Evolutionary conservation across 805 yeast species (phyloP).

Genomic region (Isabelozyma gotoi): DNA sequence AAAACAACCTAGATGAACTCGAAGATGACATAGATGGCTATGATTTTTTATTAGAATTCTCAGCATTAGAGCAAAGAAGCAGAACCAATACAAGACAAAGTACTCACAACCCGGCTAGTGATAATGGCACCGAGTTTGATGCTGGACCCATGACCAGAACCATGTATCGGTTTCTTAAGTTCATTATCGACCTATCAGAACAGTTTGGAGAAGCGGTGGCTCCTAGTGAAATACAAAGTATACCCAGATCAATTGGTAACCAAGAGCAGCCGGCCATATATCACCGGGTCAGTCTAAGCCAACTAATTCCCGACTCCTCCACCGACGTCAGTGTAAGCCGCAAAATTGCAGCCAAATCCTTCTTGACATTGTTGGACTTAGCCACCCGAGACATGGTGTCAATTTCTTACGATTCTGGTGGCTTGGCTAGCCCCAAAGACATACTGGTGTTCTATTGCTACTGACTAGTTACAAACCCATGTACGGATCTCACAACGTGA

Average conservation of each 20-base stretch:
- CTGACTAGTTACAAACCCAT: not conserved
- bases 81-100: not conserved
- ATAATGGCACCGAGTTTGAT: not conserved
- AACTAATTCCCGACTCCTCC: not conserved
- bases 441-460: not conserved
- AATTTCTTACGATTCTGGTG: not conserved
- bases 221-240: too few relatives aligned
- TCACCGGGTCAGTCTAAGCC: constrained; percentile 1
- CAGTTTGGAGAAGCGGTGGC: not conserved
- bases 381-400: constrained; percentile 17
- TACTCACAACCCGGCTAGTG: not conserved
- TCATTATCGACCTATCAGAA: not conserved
- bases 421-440: not conserved
- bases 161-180: not conserved
- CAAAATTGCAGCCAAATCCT: constrained; percentile 26
- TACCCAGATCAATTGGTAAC: not conserved
- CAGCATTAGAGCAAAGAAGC: not conserved
- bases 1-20: not conserved
- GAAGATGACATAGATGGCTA: constrained; percentile 1
- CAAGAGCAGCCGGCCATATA: not conserved
- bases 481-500: too few relatives aligned
- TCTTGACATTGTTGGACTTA: constrained; percentile 24
- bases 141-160: constrained; percentile 1
- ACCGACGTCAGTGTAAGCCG: constrained; percentile 11
- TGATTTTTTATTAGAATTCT: constrained; percentile 1